Evolutionary conservation across 768 basidiomycete genomes (phyloP), one percentile per base, ranked within the genome.

Genomic region (Russula olivacea): DNA sequence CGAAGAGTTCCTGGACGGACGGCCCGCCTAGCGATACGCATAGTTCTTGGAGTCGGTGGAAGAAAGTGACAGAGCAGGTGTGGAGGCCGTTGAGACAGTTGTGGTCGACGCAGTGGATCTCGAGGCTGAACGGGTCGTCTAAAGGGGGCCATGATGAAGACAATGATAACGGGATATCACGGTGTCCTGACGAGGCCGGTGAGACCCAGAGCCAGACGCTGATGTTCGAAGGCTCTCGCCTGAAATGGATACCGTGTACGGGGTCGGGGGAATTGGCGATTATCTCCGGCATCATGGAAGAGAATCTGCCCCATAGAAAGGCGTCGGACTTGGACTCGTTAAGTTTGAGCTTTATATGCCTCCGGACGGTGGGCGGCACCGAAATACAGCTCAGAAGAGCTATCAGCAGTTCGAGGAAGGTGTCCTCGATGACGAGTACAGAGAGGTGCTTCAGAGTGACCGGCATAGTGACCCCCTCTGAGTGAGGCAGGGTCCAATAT

Each of bases 201-300:
- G 51, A 53, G 3, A 25, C 58, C 41, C 59, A 45, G 25, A 34
- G 17, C 21, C 52, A 12, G 51, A 61, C 25, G n/a, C 21, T 47
- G 21, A 34, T 54, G 3, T 21, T 32, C 32, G 32, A 34, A 30
- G 59, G 59, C 15, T 47, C 59, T 32, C 59, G 40, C 11, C 51
- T 61, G 43, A 61, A 54, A 23, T 54, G 59, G 43, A 54, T 45
- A 0, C 43, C 51, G n/a, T 53, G 43, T 32, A 49, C 12, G 28
- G 59, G 59, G 9, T 25, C 25, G 2, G 23, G 4, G 9, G 45
- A 23, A 21, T 23, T 32, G 17, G 52, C 77, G 58, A 28, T 40
- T 36, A 23, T 25, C n/a, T 45, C 23, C 8, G 19, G 41, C 32
- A 61, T 19, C 43, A 48, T 45, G 4, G 52, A 32, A n/a, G 51